These are phyloP conservation scores for Calamus simplicifolius DNA, from an alignment of 176 grass and related monocot species.

Conservation along the genomic window DNA sequence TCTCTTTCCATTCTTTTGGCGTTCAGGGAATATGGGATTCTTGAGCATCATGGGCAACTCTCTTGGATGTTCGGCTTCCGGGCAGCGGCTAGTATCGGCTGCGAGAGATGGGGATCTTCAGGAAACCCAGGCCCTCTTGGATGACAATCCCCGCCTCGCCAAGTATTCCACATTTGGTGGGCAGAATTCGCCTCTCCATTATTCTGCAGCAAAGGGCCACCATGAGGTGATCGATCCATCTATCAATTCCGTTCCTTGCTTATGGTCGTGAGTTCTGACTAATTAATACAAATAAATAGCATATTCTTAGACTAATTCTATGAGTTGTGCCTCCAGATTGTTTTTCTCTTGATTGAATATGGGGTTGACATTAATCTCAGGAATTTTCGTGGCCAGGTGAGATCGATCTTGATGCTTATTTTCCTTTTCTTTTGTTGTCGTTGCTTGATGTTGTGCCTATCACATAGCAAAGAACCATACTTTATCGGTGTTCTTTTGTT, in stretches of 20 bases:
- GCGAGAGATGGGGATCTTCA: conserved; percentile 90
- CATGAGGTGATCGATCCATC: conserved; percentile 63
- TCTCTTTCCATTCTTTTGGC: not conserved
- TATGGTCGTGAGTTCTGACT: not conserved
- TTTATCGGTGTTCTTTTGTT: not conserved
- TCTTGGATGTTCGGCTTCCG: conserved; percentile 75
- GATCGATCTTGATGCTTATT: conserved; percentile 11
- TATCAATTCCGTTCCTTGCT: conserved; percentile 6
- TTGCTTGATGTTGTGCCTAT: not conserved
- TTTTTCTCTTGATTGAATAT: conserved; percentile 82
- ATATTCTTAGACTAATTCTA: conserved; percentile 4
- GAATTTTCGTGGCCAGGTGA: conserved; percentile 85
- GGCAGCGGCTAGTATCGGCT: conserved; percentile 70
- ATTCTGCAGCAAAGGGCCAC: conserved; percentile 80
- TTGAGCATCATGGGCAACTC: conserved; percentile 76
- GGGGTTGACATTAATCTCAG: conserved; percentile 85
- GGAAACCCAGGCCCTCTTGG: conserved; percentile 75
- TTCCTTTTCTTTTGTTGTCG: conserved; percentile 14
- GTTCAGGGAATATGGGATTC: conserved; percentile 46
- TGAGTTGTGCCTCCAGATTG: conserved; percentile 43
- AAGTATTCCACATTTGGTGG: conserved; percentile 79
- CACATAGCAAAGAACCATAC: not conserved
- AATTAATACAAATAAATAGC: conserved; percentile 3
- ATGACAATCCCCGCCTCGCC: conserved; percentile 79
- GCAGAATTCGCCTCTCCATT: conserved; percentile 88